These are phyloP conservation scores for Peronosclerospora sorghi DNA, from an alignment of 352 stramenopile species.

Conservation along the genomic window DNA sequence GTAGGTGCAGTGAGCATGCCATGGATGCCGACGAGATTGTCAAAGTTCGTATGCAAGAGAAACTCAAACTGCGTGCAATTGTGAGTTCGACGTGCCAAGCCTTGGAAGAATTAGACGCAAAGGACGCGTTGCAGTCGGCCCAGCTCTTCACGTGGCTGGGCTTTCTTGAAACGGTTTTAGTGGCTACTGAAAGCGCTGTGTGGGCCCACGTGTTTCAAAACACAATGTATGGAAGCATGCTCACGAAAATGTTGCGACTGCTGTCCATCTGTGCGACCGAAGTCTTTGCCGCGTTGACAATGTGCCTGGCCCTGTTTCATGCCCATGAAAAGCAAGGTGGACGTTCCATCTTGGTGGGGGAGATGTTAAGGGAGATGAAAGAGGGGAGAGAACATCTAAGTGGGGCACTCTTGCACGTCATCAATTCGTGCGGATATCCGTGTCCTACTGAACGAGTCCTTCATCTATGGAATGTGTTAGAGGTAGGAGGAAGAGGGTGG, in stretches of 20 bases:
- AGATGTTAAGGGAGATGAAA: conserved; percentile 35
- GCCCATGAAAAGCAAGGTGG: conserved; percentile 29
- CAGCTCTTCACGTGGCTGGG: conserved; percentile 50
- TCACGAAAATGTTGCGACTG: conserved; percentile 51
- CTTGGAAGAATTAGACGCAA: conserved; percentile 44
- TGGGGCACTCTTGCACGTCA: conserved; percentile 60
- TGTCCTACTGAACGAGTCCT: conserved; percentile 25
- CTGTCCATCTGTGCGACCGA: conserved; percentile 45
- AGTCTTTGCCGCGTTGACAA: conserved; percentile 49
- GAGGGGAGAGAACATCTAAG: conserved; percentile 53
- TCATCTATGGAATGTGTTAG: conserved; percentile 40
- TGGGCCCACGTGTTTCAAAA: conserved; percentile 32
- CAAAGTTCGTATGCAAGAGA: conserved; percentile 8
- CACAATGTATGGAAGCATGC: conserved; percentile 49
- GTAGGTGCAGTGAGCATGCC: conserved; percentile 26
- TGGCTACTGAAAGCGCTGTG: conserved; percentile 25
- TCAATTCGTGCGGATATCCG: conserved; percentile 72
- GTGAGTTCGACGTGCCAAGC: conserved; percentile 63
- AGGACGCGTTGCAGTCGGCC: conserved; percentile 24
- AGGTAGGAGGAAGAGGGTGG: conserved; percentile 18
- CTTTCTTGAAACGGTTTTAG: conserved; percentile 46
- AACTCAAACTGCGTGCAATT: conserved; percentile 48
- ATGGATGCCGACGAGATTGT: conserved; percentile 3
- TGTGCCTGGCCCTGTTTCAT: conserved; percentile 50
- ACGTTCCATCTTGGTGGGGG: conserved; percentile 30